These are phyloP conservation scores for Vigna hirtella DNA, from an alignment of 306 rosid species.

Conservation along the genomic window DNA sequence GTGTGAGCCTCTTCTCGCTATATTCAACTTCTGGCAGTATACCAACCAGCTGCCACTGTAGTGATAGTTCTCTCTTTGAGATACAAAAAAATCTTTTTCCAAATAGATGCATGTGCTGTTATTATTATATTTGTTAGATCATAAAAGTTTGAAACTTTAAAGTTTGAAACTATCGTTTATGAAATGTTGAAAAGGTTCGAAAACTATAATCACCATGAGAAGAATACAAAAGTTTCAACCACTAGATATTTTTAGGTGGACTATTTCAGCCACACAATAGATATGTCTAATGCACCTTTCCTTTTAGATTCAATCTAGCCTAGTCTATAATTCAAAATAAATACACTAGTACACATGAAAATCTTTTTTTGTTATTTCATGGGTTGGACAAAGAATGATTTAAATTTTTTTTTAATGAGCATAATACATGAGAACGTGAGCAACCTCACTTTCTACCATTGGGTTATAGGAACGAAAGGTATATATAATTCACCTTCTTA, in stretches of 20 bases:
- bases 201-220: conserved; percentile 35
- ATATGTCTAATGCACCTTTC: background rate
- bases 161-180: too few relatives aligned
- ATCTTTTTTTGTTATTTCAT: background rate
- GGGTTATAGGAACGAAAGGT: conserved; percentile 57
- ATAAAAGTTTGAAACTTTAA: background rate
- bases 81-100: too few relatives aligned
- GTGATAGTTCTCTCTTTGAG: too few relatives aligned
- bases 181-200: background rate
- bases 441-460: conserved; percentile 47
- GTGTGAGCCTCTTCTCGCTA: too few relatives aligned
- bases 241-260: too few relatives aligned
- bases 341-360: background rate
- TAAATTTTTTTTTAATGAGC: background rate
- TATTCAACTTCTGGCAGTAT: too few relatives aligned
- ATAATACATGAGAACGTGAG: conserved; percentile 54
- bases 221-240: background rate
- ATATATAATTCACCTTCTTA: background rate
- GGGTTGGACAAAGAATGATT: background rate
- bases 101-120: too few relatives aligned
- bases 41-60: too few relatives aligned
- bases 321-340: background rate
- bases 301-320: background rate
- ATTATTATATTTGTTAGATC: too few relatives aligned
- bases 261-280: background rate